A percentile compares a stretch with the other conserved stretches of the same genome.
phyloP scores from a whole-genome alignment of 2,329 filamentous ascomycete species.

The Alternaria viburni region DNA sequence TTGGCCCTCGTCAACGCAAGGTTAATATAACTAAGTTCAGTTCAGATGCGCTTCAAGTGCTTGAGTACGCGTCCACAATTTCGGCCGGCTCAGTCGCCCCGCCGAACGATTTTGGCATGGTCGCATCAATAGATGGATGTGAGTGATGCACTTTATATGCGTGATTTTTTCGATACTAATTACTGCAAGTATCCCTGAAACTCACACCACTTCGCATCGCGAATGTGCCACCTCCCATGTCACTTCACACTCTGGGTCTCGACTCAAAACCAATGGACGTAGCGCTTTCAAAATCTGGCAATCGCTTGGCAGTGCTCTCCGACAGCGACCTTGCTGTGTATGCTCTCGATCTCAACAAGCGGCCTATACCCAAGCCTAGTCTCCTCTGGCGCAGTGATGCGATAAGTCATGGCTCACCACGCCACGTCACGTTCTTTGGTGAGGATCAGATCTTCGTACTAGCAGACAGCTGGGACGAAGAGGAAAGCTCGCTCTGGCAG shows the following conservation, averaged over 20 bases:
- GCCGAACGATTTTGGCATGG: conserved; percentile 78
- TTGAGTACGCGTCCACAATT: conserved; percentile 71
- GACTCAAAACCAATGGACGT: conserved; percentile 73
- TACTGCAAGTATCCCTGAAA: conserved; percentile 65
- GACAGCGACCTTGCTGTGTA: conserved; percentile 71
- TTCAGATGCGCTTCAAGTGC: conserved; percentile 59
- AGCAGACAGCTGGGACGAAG: conserved; percentile 41
- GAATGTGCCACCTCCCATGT: conserved; percentile 93
- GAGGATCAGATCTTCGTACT: conserved; percentile 48
- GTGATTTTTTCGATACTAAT: conserved; percentile 20
- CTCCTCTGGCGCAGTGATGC: conserved; percentile 49
- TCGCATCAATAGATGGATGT: conserved; percentile 85
- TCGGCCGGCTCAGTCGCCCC: conserved; percentile 71
- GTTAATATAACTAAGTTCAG: not conserved
- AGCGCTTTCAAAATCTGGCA: conserved; percentile 62
- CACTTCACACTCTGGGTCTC: conserved; percentile 73
- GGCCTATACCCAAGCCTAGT: conserved; percentile 54
- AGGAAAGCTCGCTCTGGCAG: conserved; percentile 38
- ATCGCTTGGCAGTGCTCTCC: conserved; percentile 73
- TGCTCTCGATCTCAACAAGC: conserved; percentile 68
- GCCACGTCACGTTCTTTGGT: conserved; percentile 57
- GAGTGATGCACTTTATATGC: conserved; percentile 32
- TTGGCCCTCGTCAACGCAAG: not conserved
- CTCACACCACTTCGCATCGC: conserved; percentile 83
- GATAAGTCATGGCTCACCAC: conserved; percentile 35